Base-by-base conservation (phyloP, 164 flowering plant genomes). In the Berberis vulgaris region DNA sequence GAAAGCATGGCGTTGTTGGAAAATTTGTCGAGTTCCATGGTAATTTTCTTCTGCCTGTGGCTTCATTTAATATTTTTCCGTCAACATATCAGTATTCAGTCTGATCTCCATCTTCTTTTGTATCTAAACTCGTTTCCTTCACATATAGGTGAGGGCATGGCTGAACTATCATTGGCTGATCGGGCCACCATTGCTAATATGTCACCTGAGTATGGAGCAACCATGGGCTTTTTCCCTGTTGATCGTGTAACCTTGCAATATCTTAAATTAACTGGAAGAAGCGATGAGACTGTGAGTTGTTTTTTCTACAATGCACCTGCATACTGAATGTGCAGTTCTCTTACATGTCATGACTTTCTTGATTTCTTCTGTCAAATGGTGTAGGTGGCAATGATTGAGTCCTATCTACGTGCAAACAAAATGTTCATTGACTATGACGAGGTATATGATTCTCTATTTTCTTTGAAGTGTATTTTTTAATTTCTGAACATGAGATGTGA, bases 151-250 rank as follows among this genome's bases (percentile, higher is more conserved):
- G 84, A 81, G 69, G 98, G 98, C 63, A 82, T 91, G 92, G 73
- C 83, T 55, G 77, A 86, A 65, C 72, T 89, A 45, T 84, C 98
- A 61, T 71, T 91, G 57, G 96, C 98, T 64, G 98, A 91, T 72
- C 82, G 98, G 69, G 98, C 98, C 39, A 91, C 98, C 26, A 91
- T 89, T 70, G 96, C 96, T 40, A 89, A 91, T 63, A 91, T 91
- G 98, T 91, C 98, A 62, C 98, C 98, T 58, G 96, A 91, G 74
- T 91, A 91, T 85, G 98, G 98, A 63, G 98, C 98, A 68, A 91
- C 98, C 47, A 91, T 91, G 96, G 98, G 98, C 11, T 91, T 91
- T 81, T 91, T 91, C 85, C 98, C 95, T 46, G 98, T 91, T 7
- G 98, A 91, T 80, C 89, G 81, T 78, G 89, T 91, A 57, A 89